A percentile compares a stretch with the other conserved stretches of the same genome.
phyloP scores from a whole-genome alignment of 2,329 filamentous ascomycete species.

The Lachnellula occidentalis region DNA sequence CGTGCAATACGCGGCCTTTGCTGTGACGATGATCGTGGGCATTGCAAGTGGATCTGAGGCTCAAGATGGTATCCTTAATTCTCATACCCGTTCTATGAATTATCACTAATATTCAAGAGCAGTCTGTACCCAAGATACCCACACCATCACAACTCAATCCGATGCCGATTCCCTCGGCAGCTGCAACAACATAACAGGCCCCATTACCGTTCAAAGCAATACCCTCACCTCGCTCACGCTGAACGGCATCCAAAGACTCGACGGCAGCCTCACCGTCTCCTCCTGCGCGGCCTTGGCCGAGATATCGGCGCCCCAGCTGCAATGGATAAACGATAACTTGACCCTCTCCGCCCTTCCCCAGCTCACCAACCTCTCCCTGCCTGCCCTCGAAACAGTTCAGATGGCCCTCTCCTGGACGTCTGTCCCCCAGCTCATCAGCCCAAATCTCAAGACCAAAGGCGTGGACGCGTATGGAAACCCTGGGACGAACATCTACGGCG shows the following conservation, averaged over 20 bases:
- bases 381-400: slow-evolving; percentile 2
- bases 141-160: too few species aligned
- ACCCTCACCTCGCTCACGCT: slow-evolving; percentile 1
- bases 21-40: too few species aligned
- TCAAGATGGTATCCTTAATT: too few species aligned
- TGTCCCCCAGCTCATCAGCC: not conserved
- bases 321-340: slow-evolving; percentile 6
- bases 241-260: slow-evolving; percentile 6
- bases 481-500: slow-evolving; percentile 6
- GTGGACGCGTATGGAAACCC: not conserved
- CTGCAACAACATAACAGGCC: slow-evolving; percentile 3
- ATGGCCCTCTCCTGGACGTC: slow-evolving; percentile 1
- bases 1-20: too few species aligned
- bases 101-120: too few species aligned
- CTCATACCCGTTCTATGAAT: too few species aligned
- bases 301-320: slow-evolving; percentile 5
- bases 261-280: not conserved
- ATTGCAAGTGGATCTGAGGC: too few species aligned
- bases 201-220: slow-evolving; percentile 1
- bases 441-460: not conserved
- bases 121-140: too few species aligned
- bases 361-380: slow-evolving; percentile 4
- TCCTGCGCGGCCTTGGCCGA: not conserved
- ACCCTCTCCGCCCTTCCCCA: slow-evolving; percentile 7
- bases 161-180: not conserved